Evolutionary conservation across 2,329 filamentous ascomycete species (phyloP), one percentile per base, ranked within the genome.

Genomic region (Lecanosticta acicola): DNA sequence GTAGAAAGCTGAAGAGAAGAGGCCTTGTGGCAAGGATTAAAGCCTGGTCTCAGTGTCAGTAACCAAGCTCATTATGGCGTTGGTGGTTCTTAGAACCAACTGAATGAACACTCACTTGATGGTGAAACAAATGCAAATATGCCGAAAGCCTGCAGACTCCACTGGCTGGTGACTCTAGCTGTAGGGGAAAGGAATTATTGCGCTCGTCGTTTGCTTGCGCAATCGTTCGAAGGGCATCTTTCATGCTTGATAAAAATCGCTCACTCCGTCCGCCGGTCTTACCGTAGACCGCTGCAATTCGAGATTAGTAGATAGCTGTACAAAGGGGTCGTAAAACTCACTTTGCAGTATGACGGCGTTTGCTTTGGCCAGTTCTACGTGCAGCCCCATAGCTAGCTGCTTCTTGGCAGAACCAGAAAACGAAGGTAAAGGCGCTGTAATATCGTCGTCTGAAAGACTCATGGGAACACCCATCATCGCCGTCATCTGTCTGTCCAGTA

Each of bases 401-500:
- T 66, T 65, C 40, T 71, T 68, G 11, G 58, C 43, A 10, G 67
- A 68, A 18, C 60, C 64, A 1, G 65, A 55, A 17, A 72, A 76
- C 7, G 61, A 61, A 1, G 77, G 72, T 4, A 75, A 64, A 3
- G 66, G 64, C 0, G 72, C 70, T 5, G 71, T 66, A 0, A 80
- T 68, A 34, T 78, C 72, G n/a, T 76, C 70, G 32, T 78, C 74
- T 16, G 66, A 63, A 1, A 78, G 65, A 0, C 72, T 70, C 37
- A 72, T 68, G 0, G 76, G 75, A 0, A 76, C 50, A 0, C 76
- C 76, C 70, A 78, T 75, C 2, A 78, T 50, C 0, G 73, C 74
- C 1, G 73, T 74, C 68, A 78, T 75, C 51, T 78, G 69, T 2
- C 75, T 67, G 43, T 78, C 75, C 1, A 78, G 59, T 1, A 78